Evolutionary conservation across 352 stramenopile species (phyloP), one percentile per base, ranked within the genome.

Genomic region (Phytophthora sp.): DNA sequence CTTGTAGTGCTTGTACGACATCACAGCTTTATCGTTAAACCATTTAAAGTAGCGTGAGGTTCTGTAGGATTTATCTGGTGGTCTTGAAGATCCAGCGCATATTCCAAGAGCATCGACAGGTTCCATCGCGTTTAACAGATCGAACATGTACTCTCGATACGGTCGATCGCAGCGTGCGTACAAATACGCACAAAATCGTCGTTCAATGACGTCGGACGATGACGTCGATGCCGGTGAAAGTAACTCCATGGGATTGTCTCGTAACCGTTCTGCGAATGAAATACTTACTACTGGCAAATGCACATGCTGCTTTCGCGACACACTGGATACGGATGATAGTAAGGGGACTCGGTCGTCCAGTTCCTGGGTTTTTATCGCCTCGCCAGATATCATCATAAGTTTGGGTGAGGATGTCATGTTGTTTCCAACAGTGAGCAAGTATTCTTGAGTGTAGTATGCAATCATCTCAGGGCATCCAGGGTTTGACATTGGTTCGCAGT

Each of bases 181-280:
- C 57, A 86, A 46, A 52, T 87, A 86, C 8, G 76, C 66, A 56
- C 80, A 88, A 38, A 87, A 84, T 24, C 39, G 63, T 8, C 72
- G 55, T 36, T 45, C 27, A 7, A 2, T 31, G 5, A 13, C 1
- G 0, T 44, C 30, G 7, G 2, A 13, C 31, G n/a, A 16, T 8
- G 31, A 39, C 16, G 16, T 16, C 13, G 23, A 12, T 18, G 13
- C 44, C 9, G 63, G 44, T 2, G 49, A 47, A 4, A 89, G 53
- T 31, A 89, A 41, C n/a, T 67, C 33, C 2, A 60, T 23, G 3
- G 77, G 77, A 11, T 23, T 63, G 18, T 80, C 56, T 2, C 57
- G 36, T 2, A 67, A 9, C 0, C 73, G 65, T 52, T 85, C 80
- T 4, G 53, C 69, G 26, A 90, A 90, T 4, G 70, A 74, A 21